Conservation (phyloP, 2,329 filamentous ascomycete genomes). For the Bipolaris bicolor region DNA sequence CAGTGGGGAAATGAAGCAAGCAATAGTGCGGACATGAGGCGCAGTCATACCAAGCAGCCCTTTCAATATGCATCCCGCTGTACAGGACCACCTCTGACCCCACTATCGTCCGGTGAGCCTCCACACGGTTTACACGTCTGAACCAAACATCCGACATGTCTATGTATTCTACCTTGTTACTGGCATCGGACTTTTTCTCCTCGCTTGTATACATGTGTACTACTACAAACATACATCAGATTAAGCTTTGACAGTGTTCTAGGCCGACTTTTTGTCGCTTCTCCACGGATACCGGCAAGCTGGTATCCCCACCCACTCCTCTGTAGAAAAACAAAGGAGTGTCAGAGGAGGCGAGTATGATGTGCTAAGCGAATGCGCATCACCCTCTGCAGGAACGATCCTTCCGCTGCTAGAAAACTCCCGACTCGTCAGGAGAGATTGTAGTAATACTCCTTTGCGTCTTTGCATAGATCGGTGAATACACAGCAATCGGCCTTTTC, state of each 20-base stretch:
- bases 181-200: no score
- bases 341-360: neutral
- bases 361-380: neutral
- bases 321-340: neutral
- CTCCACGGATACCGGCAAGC: constrained; percentile 6
- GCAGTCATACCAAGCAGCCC: neutral
- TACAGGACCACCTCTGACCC: neutral
- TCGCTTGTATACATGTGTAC: no score
- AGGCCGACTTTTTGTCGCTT: neutral
- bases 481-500: neutral
- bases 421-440: constrained; percentile 13
- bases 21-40: neutral
- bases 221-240: neutral
- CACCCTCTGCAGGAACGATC: constrained; percentile 8
- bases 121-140: no score
- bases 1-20: neutral
- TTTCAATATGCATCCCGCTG: neutral
- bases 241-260: neutral
- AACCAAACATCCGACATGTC: neutral
- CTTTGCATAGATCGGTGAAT: neutral
- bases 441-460: neutral
- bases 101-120: neutral
- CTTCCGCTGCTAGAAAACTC: constrained; percentile 17
- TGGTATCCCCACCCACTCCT: neutral
- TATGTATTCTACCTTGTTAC: no score